Conservation (phyloP, 2,329 filamentous ascomycete genomes). For the Curvularia eragrostidis region DNA sequence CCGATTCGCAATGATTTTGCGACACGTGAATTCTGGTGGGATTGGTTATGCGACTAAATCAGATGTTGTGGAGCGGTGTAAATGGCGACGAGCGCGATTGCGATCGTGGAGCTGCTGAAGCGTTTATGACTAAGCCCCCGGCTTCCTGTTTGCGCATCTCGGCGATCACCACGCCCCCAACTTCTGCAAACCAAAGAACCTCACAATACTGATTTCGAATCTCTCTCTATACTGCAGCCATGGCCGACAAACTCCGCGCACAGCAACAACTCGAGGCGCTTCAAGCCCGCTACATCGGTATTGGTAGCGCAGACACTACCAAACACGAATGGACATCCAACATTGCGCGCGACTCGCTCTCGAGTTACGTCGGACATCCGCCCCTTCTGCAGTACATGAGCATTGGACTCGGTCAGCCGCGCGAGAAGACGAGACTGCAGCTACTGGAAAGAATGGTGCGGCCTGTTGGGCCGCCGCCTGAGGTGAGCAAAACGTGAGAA, state of each 20-base stretch:
- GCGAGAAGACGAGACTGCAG: constrained; percentile 78
- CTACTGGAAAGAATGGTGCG: constrained; percentile 78
- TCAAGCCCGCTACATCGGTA: constrained; percentile 94
- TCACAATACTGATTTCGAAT: neutral
- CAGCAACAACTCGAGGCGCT: constrained; percentile 97
- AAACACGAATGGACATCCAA: constrained; percentile 98
- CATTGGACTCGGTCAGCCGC: constrained; percentile 84
- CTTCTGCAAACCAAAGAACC: constrained; percentile 3
- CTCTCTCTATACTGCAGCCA: constrained; percentile 20
- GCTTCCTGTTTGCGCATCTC: constrained; percentile 14
- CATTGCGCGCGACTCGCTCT: constrained; percentile 90
- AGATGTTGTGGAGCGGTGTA: neutral
- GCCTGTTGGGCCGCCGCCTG: constrained; percentile 70
- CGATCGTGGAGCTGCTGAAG: constrained; percentile 6
- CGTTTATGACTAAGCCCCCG: constrained; percentile 13
- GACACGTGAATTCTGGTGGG: neutral
- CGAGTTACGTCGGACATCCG: constrained; percentile 87
- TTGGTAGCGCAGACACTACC: constrained; percentile 93
- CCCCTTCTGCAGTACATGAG: constrained; percentile 87
- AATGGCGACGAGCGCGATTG: constrained; percentile 4
- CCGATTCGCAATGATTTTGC: neutral
- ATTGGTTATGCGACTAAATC: neutral
- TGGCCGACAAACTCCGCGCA: constrained; percentile 96
- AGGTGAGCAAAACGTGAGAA: constrained; percentile 53
- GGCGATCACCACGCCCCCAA: constrained; percentile 12